Evolutionary conservation across 176 grass and related monocot genomes (phyloP).

Genomic region (Zoysia japonica): DNA sequence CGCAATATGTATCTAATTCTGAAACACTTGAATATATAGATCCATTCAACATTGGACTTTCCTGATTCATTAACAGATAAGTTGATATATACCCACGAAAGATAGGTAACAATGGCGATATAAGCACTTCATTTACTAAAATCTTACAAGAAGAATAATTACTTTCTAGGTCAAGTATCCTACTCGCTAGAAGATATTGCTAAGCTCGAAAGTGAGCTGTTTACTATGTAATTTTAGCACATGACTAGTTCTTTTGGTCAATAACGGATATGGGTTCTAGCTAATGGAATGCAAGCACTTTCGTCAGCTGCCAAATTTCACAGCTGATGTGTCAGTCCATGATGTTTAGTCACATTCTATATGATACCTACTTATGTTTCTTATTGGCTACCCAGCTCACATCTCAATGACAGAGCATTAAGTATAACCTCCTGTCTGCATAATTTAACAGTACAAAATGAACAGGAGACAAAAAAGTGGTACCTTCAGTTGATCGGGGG

Average conservation of each 20-base stretch:
- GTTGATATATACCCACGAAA: not conserved
- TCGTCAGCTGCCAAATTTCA: not conserved
- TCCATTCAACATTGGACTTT: not conserved
- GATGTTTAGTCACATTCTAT: not conserved
- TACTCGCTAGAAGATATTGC: not conserved
- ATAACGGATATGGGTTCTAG: not conserved
- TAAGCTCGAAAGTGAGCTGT: not conserved
- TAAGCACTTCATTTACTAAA: not conserved
- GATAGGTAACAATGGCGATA: not conserved
- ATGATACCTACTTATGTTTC: not conserved
- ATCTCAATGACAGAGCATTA: not conserved
- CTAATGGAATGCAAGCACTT: too few relatives aligned
- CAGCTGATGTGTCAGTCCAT: not conserved
- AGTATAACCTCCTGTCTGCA: too few relatives aligned
- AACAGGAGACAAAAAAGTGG: not conserved
- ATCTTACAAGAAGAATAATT: not conserved
- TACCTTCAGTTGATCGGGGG: slow-evolving; percentile 76
- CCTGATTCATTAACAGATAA: not conserved
- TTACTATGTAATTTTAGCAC: not conserved
- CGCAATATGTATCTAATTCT: not conserved
- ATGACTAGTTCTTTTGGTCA: not conserved
- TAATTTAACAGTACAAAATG: not conserved
- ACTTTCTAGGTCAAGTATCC: not conserved
- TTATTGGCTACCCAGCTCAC: not conserved
- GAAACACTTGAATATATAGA: not conserved